Base-by-base conservation (phyloP, 371 early-diverging fungal species). In the Apophysomyces variabilis region DNA sequence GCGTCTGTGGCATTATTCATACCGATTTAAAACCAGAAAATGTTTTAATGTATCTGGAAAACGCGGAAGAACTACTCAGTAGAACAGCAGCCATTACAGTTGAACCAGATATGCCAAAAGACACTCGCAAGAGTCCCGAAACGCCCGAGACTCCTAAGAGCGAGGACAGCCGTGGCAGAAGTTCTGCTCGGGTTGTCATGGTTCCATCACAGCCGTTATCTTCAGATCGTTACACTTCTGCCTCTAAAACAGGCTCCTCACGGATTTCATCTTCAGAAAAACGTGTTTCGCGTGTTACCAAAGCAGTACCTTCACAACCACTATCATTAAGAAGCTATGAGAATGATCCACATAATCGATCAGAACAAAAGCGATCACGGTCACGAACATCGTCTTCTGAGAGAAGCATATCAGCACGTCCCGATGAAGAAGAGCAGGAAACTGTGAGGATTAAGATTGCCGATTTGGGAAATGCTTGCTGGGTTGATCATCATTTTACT, bases 11-110 rank as follows among this genome's bases (percentile, higher is more conserved):
- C 35, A 96, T 99, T 68, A 97, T 98, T 60, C 99, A 99, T 79
- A 98, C 99, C 0, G 99, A 99, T 74, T 71, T 99, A 54, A 99
- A 99, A 71, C 99, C 99, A 0, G 99, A 97, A 71, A 97, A 97
- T 72, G 95, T 96, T 3, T 81, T 97, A 18, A 92, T 95, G 47
- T 94, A 93, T 69, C 87, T 96, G 36, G 94, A 95, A 60, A 89
- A 92, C 64, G 92, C 95, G 5, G 93, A 93, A 46, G 87, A 90
- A 57, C 78, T 89, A 1, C 73, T 89, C 77, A 69, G 38, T 60
- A 70, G 54, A 47, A 8, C 47, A 36, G 37, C 45, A 47, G 11
- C 50, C 47, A 62, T 37, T 11, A 58, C 57, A n/a, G 58, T 38
- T 39, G 21, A 39, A 21, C 43, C 43, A 58, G 16, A 56, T 36